Evolutionary conservation across 2,329 filamentous ascomycete genomes (phyloP).

Genomic region (Exophiala sideris): DNA sequence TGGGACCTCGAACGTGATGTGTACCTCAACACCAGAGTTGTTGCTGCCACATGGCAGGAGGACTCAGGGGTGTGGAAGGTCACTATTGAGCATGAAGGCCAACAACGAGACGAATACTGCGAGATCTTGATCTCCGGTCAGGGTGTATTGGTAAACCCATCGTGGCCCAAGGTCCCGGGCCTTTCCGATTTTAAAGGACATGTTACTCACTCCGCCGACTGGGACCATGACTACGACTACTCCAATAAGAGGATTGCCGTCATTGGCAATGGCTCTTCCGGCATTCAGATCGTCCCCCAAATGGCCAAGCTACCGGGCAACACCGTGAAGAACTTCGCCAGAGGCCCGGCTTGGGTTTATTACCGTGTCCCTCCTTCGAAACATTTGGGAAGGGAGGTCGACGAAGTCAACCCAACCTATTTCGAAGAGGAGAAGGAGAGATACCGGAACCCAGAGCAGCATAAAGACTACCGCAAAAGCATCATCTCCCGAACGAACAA

Average conservation of each 20-base stretch:
- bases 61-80: constrained; percentile 33
- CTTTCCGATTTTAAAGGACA: too few species aligned
- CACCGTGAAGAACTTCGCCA: constrained; percentile 33
- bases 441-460: constrained; percentile 14
- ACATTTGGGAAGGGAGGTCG: not conserved
- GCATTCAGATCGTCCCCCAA: constrained; percentile 39
- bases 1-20: constrained; percentile 38
- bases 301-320: constrained; percentile 21
- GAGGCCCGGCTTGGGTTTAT: constrained; percentile 34
- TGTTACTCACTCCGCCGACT: too few species aligned
- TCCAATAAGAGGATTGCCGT: constrained; percentile 28
- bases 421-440: constrained; percentile 32
- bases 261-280: constrained; percentile 35
- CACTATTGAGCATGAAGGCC: constrained; percentile 10
- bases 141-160: constrained; percentile 44
- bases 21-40: constrained; percentile 36
- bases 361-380: constrained; percentile 9
- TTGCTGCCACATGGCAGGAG: constrained; percentile 39
- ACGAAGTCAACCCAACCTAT: constrained; percentile 27
- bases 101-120: constrained; percentile 28
- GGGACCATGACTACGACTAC: too few species aligned
- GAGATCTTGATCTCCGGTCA: constrained; percentile 58
- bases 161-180: too few species aligned
- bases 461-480: too few species aligned
- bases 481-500: too few species aligned